Evolutionary conservation across 2,329 filamentous ascomycete species (phyloP), one percentile per base, ranked within the genome.

Genomic region (Xylaria digitata): DNA sequence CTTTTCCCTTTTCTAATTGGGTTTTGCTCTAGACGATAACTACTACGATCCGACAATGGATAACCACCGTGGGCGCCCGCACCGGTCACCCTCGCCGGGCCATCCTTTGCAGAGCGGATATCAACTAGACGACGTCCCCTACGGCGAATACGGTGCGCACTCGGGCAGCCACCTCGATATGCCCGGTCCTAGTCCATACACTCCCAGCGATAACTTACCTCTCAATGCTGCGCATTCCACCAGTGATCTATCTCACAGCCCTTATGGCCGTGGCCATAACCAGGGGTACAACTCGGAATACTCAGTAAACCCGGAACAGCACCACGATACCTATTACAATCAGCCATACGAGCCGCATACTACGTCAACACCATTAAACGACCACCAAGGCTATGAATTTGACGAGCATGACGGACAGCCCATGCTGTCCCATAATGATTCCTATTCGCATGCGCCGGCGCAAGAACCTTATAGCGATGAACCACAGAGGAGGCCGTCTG

Each of bases 241-340:
- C 8, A 84, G 85, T 59, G 84, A 83, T 71, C 71, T 88, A 19
- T 81, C 76, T 70, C 82, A 80, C 59, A 80, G 72, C 71, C 77
- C 79, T 11, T 85, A 86, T 66, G 83, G 83, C 63, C 79, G 80
- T 43, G 66, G 66, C 23, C 69, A 68, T 61, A 78, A 79, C 52
- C 79, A 84, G 68, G 86, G 87, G 70, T 82, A 85, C 48, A 84
- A 84, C 68, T 83, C 84, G 65, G 91, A 94, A 63, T 94, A 96
- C 78, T 84, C 89, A 3, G 81, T 97, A 67, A 89, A 93, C 75
- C 94, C 95, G 9, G 90, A 96, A 78, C 89, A 90, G 65, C 93
- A 97, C 75, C 93, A 96, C 77, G 93, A 97, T 79, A 87, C 89
- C 62, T 97, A 97, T 82, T 95, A 92, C 78, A 92, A 90, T 73